These are phyloP conservation scores for Mrakia frigida DNA, from an alignment of 768 basidiomycete species.

Conservation along the genomic window DNA sequence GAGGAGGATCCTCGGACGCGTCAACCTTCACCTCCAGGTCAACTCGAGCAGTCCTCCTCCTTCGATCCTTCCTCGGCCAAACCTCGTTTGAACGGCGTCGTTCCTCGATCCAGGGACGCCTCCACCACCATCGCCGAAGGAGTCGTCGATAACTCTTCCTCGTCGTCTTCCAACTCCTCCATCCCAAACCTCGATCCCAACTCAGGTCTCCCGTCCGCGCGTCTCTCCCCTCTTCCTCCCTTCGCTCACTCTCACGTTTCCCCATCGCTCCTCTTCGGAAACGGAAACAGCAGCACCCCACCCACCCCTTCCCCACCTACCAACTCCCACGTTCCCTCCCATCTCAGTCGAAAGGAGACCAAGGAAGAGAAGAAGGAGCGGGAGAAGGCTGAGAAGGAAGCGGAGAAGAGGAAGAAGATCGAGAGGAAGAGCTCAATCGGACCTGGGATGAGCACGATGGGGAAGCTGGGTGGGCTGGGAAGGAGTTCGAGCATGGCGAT, in stretches of 20 bases:
- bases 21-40: slow-evolving; percentile 12
- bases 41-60: not conserved
- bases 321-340: not conserved
- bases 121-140: not conserved
- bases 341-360: slow-evolving; percentile 23
- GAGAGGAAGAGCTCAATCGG: slow-evolving; percentile 4
- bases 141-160: not conserved
- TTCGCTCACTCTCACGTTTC: not conserved
- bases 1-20: slow-evolving; percentile 1
- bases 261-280: not conserved
- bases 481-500: slow-evolving; percentile 24
- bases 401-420: not conserved
- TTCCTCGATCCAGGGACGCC: not conserved
- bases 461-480: not conserved
- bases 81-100: not conserved
- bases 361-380: slow-evolving; percentile 21
- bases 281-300: not conserved
- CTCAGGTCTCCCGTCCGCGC: not conserved
- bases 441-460: not conserved
- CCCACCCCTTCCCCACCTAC: not conserved
- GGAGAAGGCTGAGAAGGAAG: slow-evolving; percentile 26
- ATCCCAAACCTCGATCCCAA: not conserved
- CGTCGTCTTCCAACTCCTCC: not conserved
- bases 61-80: not conserved
- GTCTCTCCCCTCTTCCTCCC: not conserved